A percentile compares a stretch with the other conserved stretches of the same genome.
Evolutionary conservation across 2,329 filamentous ascomycete species (phyloP).

Genomic region (Hypoxylon sp.): DNA sequence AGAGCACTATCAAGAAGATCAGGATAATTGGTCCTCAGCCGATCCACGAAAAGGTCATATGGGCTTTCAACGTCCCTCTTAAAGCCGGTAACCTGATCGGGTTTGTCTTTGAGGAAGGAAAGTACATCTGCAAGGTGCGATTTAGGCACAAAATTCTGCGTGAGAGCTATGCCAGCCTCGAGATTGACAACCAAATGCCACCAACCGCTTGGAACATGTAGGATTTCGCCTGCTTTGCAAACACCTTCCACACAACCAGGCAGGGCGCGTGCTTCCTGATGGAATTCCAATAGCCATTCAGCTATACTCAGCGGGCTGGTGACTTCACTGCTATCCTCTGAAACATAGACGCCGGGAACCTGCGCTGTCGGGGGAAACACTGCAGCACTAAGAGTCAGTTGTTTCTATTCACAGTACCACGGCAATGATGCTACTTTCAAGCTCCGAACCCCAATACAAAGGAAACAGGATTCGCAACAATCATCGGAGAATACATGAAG

Average conservation of each 20-base stretch:
- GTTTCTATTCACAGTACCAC: background rate
- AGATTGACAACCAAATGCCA: constrained; percentile 97
- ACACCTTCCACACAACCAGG: constrained; percentile 88
- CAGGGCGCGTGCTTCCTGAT: constrained; percentile 81
- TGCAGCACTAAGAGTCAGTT: constrained; percentile 24
- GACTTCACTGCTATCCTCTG: constrained; percentile 90
- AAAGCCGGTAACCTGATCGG: constrained; percentile 91
- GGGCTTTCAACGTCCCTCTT: constrained; percentile 78
- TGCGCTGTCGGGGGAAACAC: constrained; percentile 86
- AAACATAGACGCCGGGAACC: constrained; percentile 92
- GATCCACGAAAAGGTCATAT: constrained; percentile 80
- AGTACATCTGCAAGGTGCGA: constrained; percentile 82
- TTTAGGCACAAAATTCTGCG: constrained; percentile 92
- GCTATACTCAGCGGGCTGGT: constrained; percentile 94
- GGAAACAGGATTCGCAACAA: background rate
- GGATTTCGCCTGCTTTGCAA: constrained; percentile 85
- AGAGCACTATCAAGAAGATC: constrained; percentile 77
- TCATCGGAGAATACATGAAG: background rate
- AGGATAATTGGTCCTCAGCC: constrained; percentile 75
- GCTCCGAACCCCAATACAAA: background rate
- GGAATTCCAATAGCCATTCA: constrained; percentile 95
- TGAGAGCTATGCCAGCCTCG: constrained; percentile 86
- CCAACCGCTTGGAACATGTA: constrained; percentile 95
- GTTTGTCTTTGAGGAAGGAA: constrained; percentile 83
- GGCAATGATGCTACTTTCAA: background rate